Evolutionary conservation across 352 stramenopile genomes (phyloP).

Genomic region (Phytophthora melonis): DNA sequence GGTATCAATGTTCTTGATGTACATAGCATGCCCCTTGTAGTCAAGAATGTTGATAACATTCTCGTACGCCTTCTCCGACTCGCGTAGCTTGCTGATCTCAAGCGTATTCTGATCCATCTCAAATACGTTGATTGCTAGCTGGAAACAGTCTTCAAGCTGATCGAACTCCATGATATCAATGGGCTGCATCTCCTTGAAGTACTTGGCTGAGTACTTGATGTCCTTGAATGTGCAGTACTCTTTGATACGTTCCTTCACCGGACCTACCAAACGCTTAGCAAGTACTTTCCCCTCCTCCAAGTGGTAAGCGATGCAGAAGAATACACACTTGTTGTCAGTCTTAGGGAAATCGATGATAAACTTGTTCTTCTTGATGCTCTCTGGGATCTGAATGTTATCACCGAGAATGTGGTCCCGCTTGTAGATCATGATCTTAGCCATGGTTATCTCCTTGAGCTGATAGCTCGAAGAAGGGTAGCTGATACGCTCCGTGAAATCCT

Average conservation of each 20-base stretch:
- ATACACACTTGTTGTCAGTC: constrained; percentile 20
- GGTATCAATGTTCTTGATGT: constrained; percentile 10
- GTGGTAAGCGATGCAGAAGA: constrained; percentile 25
- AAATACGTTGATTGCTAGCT: constrained; percentile 15
- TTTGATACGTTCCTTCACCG: not conserved
- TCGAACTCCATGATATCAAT: constrained; percentile 30
- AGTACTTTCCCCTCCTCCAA: not conserved
- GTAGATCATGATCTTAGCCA: not conserved
- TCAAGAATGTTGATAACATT: constrained; percentile 21
- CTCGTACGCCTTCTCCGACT: constrained; percentile 4
- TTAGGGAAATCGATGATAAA: constrained; percentile 29
- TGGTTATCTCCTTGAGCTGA: not conserved
- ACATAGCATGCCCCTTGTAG: constrained; percentile 1
- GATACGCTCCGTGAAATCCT: not conserved
- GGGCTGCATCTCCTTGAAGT: constrained; percentile 6
- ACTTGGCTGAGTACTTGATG: not conserved
- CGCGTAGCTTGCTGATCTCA: constrained; percentile 6
- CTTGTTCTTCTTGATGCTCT: constrained; percentile 17
- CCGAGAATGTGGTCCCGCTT: not conserved
- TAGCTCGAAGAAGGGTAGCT: not conserved
- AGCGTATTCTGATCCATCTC: constrained; percentile 8
- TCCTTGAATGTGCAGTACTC: constrained; percentile 7
- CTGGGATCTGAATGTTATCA: not conserved
- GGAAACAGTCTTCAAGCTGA: constrained; percentile 23
- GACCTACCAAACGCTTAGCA: not conserved